Evolutionary conservation across 164 flowering plant genomes (phyloP), one percentile per base, ranked within the genome.

Genomic region (Chloranthus sessilifolius): DNA sequence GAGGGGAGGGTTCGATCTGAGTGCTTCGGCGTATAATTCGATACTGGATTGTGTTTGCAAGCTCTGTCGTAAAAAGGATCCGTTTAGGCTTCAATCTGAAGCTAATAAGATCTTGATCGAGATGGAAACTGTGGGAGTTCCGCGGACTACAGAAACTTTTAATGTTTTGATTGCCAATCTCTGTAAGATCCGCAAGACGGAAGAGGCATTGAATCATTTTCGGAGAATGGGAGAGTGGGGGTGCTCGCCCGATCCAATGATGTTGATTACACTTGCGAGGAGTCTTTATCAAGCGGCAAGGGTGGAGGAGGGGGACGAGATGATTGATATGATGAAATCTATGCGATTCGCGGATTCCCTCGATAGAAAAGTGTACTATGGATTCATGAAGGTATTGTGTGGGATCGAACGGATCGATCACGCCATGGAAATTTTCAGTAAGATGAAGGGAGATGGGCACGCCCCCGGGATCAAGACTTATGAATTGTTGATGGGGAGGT

Each of bases 231-330:
- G 85, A 1, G 95, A 86, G 35, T 87, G 96, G 97, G 85, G 90
- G 0, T 89, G 97, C 64, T 50, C 58, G 45, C 88, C 99, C 0
- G 65, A 94, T 73, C 72, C 73, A 0, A 63, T 65, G 4, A 86
- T 85, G 0, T 83, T 63, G 61, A 73, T 87, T 47, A 56, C 76
- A 5, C 58, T 94, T 15, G 76, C 59, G 5, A 79, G 58, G 68
- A 89, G 97, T 65, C 76, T 94, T 55, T 94, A 84, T 67, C 99
- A 89, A 72, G 99, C 97, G n/a, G 97, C 90, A 0, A 77, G 97
- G 55, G 52, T 87, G 14, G 89, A 80, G 0, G 97, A 94, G 52
- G 99, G 99, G 1, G 96, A 94, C 59, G 99, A 89, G 52, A 82
- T 89, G 95, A 83, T 94, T 64, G 95, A 84, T 54, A 63, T 70